Base-by-base conservation (phyloP, 306 rosid species). In the Cicer chorassanicum region DNA sequence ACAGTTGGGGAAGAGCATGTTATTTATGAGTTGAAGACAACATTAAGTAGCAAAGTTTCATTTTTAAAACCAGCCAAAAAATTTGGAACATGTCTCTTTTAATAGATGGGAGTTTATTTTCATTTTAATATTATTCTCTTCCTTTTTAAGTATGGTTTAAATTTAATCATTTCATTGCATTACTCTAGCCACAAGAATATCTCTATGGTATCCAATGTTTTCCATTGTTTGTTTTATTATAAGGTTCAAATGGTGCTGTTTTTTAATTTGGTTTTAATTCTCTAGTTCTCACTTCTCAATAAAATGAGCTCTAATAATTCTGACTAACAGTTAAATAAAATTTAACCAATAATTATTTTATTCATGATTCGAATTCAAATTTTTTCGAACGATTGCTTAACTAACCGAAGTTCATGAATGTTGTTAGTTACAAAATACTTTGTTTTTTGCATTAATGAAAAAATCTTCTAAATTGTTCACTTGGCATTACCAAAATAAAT, bases 1-100 rank as follows among this genome's bases (percentile, higher is more conserved):
- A 67, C 72, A 16, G 83, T 74, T 84, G 78, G 81, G 64, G 64
- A 81, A 75, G 46, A 40, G 73, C 38, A 69, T 79, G 76, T 76
- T 53, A 36, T 65, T 49, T 78, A 57, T 21, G 29, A 21, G 29
- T 68, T 78, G 6, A 69, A 74, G 68, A 15, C 14, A 77, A 44
- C 63, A 71, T 71, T 73, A 72, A 82, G 6, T 72, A 9, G 80
- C 50, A 15, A 34, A 77, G 53, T 80, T 68, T 38, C 49, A 75
- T 59, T 61, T 77, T 79, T 8, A 82, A 80, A 78, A 70, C 81
- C 51, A 41, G 69, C 86, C 83, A 61, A 12, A 68, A 9, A 55
- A 39, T 66, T 15, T 68, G 77, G 62, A 74, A 34, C 56, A 15
- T 68, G 82, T 80, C 80, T 57, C 63, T 71, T 67, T 67, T 70